Evolutionary conservation across 495 filamentous ascomycete genomes (phyloP).

Genomic region (Podospora tetraspora): DNA sequence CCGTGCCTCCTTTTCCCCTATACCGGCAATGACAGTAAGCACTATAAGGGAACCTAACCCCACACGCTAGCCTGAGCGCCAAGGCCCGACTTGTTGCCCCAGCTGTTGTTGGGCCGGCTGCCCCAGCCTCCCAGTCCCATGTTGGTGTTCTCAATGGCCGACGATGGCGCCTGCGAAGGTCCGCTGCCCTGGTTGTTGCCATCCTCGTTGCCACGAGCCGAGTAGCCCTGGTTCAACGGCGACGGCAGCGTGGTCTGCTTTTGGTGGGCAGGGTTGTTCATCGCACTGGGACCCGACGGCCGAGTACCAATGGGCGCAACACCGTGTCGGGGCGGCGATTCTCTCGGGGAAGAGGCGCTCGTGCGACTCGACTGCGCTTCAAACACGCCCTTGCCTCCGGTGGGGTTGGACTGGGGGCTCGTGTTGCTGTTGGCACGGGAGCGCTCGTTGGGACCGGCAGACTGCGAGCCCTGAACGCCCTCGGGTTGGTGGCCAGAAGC

Average conservation of each 20-base stretch:
- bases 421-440: slow-evolving; percentile 85
- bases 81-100: slow-evolving; percentile 66
- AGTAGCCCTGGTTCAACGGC: slow-evolving; percentile 77
- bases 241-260: slow-evolving; percentile 89
- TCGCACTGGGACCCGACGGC: slow-evolving; percentile 51
- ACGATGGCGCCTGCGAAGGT: slow-evolving; percentile 33
- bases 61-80: slow-evolving; percentile 73
- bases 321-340: slow-evolving; percentile 71
- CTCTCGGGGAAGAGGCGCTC: slow-evolving; percentile 83
- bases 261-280: slow-evolving; percentile 63
- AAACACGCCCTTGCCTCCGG: slow-evolving; percentile 61
- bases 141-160: slow-evolving; percentile 35
- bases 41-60: slow-evolving; percentile 48
- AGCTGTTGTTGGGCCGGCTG: slow-evolving; percentile 63
- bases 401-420: slow-evolving; percentile 62
- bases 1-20: background rate
- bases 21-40: background rate
- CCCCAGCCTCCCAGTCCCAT: slow-evolving; percentile 58
- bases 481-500: slow-evolving; percentile 50
- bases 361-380: slow-evolving; percentile 76
- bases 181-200: slow-evolving; percentile 29
- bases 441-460: slow-evolving; percentile 52
- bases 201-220: slow-evolving; percentile 39
- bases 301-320: slow-evolving; percentile 92
- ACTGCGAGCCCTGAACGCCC: slow-evolving; percentile 35